Evolutionary conservation across 2,329 filamentous ascomycete species (phyloP).

Genomic region (Gnomoniopsis smithogilvyi): DNA sequence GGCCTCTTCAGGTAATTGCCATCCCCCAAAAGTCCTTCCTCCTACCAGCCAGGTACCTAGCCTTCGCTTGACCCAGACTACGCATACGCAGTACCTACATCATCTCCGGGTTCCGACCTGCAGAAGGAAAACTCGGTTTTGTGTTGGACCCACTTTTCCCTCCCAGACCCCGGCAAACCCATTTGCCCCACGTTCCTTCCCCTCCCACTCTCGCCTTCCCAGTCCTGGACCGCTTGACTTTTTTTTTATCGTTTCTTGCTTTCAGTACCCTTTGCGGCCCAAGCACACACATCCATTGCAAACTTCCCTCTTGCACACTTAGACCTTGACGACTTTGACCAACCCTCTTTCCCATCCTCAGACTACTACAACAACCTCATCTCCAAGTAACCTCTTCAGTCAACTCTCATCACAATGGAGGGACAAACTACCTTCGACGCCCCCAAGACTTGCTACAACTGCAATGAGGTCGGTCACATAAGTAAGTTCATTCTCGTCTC

Average conservation of each 20-base stretch:
- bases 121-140: constrained; percentile 7
- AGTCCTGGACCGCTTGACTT: neutral
- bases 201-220: neutral
- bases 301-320: neutral
- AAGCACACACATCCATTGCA: neutral
- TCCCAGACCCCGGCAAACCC: neutral
- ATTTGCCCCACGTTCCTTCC: constrained; percentile 2
- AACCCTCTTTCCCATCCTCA: neutral
- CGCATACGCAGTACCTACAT: neutral
- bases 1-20: neutral
- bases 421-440: neutral
- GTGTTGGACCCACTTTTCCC: neutral
- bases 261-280: constrained; percentile 15
- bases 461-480: constrained; percentile 65
- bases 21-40: neutral
- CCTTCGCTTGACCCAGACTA: neutral
- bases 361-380: neutral
- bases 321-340: neutral
- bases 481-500: constrained; percentile 56
- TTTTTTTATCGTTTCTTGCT: constrained; percentile 1
- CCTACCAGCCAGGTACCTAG: neutral
- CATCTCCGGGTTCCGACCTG: neutral
- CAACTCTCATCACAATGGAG: constrained; percentile 2
- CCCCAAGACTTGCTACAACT: constrained; percentile 66
- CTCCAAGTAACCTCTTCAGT: neutral